phyloP scores from a whole-genome alignment of 2,329 filamentous ascomycete genomes.

The Niveomyces coronatus region DNA sequence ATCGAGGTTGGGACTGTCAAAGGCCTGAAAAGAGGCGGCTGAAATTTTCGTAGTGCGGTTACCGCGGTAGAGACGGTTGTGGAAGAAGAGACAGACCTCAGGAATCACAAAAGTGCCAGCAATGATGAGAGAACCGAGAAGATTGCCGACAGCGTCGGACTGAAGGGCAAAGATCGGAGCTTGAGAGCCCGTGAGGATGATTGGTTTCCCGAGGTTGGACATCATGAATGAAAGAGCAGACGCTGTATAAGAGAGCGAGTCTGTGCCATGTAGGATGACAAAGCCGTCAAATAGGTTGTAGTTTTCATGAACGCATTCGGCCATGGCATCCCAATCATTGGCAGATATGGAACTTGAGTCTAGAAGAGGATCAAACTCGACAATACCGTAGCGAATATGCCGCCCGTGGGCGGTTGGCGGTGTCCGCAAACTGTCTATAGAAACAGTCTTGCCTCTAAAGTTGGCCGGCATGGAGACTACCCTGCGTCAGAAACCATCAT shows the following conservation, averaged over 20 bases:
- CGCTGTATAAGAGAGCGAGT: slow-evolving; percentile 80
- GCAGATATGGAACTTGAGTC: slow-evolving; percentile 88
- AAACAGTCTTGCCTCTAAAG: slow-evolving; percentile 36
- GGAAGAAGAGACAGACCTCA: slow-evolving; percentile 90
- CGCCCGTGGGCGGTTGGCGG: slow-evolving; percentile 71
- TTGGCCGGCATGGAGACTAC: slow-evolving; percentile 41
- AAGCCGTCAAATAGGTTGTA: slow-evolving; percentile 86
- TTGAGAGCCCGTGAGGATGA: slow-evolving; percentile 74
- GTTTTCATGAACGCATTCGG: slow-evolving; percentile 67
- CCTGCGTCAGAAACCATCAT: too few relatives aligned
- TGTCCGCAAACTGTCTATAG: slow-evolving; percentile 63
- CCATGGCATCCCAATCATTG: slow-evolving; percentile 77
- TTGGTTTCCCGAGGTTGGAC: slow-evolving; percentile 79
- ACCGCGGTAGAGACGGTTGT: slow-evolving; percentile 79
- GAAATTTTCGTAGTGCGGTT: slow-evolving; percentile 85
- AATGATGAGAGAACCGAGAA: slow-evolving; percentile 78
- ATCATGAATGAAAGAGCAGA: slow-evolving; percentile 92
- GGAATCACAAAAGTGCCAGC: slow-evolving; percentile 89
- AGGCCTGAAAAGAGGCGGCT: slow-evolving; percentile 76
- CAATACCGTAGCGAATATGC: slow-evolving; percentile 71
- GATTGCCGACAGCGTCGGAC: slow-evolving; percentile 83
- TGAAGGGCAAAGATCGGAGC: slow-evolving; percentile 85
- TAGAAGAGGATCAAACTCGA: slow-evolving; percentile 75
- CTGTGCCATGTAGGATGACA: slow-evolving; percentile 82
- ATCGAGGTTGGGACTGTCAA: slow-evolving; percentile 76